Percentiles rank a stretch among this genome's conserved stretches.
These are phyloP conservation scores for Alisma plantagoaquatica DNA, from an alignment of 106 monocot genomes.

Conservation along the genomic window DNA sequence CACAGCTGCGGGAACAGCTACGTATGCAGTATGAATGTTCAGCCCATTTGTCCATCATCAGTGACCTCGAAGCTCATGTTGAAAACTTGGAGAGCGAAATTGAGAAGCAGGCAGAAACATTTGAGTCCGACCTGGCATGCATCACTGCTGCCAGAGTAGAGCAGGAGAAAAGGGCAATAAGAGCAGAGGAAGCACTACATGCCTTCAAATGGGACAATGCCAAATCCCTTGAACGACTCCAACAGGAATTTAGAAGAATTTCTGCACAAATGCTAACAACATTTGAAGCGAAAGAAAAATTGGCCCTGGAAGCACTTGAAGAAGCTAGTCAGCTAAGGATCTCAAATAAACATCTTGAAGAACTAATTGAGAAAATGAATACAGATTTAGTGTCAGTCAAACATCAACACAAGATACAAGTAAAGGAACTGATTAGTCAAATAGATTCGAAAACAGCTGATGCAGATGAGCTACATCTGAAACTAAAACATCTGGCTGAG, in stretches of 20 bases:
- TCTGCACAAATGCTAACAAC: conserved; percentile 48
- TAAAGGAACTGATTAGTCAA: conserved; percentile 47
- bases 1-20: conserved; percentile 71
- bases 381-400: conserved; percentile 37
- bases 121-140: conserved; percentile 46
- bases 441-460: conserved; percentile 64
- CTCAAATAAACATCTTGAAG: conserved; percentile 49
- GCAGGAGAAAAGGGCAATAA: conserved; percentile 73
- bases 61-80: conserved; percentile 76
- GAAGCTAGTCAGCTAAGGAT: conserved; percentile 49
- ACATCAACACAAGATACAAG: conserved; percentile 30
- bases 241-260: conserved; percentile 53
- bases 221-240: conserved; percentile 46
- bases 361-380: conserved; percentile 39
- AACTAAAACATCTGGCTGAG: conserved; percentile 42
- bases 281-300: conserved; percentile 57
- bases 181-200: conserved; percentile 62
- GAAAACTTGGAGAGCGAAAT: conserved; percentile 78
- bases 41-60: conserved; percentile 69
- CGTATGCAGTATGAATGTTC: conserved; percentile 98
- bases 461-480: conserved; percentile 35
- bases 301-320: conserved; percentile 38
- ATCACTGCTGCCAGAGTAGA: conserved; percentile 48
- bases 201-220: conserved; percentile 45
- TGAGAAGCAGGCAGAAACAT: conserved; percentile 40